Evolutionary conservation across 148 eudicot genomes (phyloP), one percentile per base, ranked within the genome.

Genomic region (Tetragonia tetragonoides): DNA sequence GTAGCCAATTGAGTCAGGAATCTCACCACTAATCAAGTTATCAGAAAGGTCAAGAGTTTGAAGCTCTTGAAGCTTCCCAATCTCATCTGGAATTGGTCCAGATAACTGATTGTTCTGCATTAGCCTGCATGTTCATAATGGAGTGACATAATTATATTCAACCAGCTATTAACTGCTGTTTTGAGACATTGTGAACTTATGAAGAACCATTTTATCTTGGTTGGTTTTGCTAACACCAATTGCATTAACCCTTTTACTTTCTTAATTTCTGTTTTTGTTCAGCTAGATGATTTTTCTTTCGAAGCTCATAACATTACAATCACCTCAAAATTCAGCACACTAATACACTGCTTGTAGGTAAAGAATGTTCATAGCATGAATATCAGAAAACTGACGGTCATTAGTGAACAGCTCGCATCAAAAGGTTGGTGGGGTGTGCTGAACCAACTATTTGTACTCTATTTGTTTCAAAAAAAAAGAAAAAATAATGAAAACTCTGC

Each of bases 11-110:
- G 98, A 87, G 77, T 83, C 87, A 40, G 98, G 97, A 75, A 95
- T 90, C 85, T 86, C 88, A 77, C 96, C 94, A 71, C 71, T 80
- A 71, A 95, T 85, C 81, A 86, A 90, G 87, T 95, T 95, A 76
- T 90, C 84, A 12, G 97, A 95, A 75, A 95, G 87, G 77, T 95
- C 98, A 73, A 95, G 91, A 72, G 97, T 91, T 82, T 76, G 85
- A 54, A 95, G 83, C 83, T 91, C 88, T 74, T 87, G 70, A 63
- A 95, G 94, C 14, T 83, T 84, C 68, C 98, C 96, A 76, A 92
- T 83, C 74, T 92, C 98, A 40, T 78, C 38, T 24, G 98, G 97
- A 61, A 95, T 73, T 24, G 84, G 79, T 62, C 98, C 98, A 14
- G 85, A 87, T 74, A 94, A 76, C 71, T 87, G 81, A 77, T 92